A percentile compares a stretch with the other conserved stretches of the same genome.
Evolutionary conservation across 805 yeast genomes (phyloP).

Genomic region (Wickerhamiella brachini): DNA sequence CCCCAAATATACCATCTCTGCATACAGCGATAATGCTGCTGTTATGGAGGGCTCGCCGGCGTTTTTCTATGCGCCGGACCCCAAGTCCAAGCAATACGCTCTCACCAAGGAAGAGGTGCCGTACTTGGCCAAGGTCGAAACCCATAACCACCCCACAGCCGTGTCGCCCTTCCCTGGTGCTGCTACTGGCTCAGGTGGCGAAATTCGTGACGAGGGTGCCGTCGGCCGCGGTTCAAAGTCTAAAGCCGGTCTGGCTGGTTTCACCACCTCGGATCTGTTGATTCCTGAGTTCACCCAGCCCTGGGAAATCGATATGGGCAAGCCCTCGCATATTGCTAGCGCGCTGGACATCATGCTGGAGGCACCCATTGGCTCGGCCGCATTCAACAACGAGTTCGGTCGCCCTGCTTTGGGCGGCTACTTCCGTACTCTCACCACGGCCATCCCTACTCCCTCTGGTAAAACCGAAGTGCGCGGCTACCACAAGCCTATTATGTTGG

Average conservation of each 20-base stretch:
- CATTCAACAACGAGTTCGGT: constrained; percentile 97
- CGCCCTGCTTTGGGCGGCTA: constrained; percentile 95
- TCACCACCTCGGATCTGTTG: constrained; percentile 75
- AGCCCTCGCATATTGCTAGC: constrained; percentile 86
- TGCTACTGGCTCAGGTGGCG: constrained; percentile 99
- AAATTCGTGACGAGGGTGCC: constrained; percentile 99
- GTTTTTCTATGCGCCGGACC: constrained; percentile 66
- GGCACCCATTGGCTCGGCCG: constrained; percentile 96
- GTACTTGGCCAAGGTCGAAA: constrained; percentile 88
- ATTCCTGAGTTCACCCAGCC: constrained; percentile 83
- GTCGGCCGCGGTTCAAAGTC: constrained; percentile 97
- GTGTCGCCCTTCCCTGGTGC: constrained; percentile 99
- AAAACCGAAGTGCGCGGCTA: constrained; percentile 77
- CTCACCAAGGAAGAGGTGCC: constrained; percentile 68
- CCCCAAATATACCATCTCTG: constrained; percentile 76
- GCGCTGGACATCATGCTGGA: constrained; percentile 89
- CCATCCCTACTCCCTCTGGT: constrained; percentile 47
- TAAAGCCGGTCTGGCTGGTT: constrained; percentile 92
- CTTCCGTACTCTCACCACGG: constrained; percentile 85
- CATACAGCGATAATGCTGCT: constrained; percentile 97
- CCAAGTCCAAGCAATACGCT: constrained; percentile 56
- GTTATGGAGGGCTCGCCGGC: constrained; percentile 72
- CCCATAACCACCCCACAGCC: constrained; percentile 99
- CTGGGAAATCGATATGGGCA: constrained; percentile 87
- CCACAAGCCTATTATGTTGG: constrained; percentile 98